Evolutionary conservation across 73 alveolate genomes (phyloP), one percentile per base, ranked within the genome.

Genomic region (Chromera velia): DNA sequence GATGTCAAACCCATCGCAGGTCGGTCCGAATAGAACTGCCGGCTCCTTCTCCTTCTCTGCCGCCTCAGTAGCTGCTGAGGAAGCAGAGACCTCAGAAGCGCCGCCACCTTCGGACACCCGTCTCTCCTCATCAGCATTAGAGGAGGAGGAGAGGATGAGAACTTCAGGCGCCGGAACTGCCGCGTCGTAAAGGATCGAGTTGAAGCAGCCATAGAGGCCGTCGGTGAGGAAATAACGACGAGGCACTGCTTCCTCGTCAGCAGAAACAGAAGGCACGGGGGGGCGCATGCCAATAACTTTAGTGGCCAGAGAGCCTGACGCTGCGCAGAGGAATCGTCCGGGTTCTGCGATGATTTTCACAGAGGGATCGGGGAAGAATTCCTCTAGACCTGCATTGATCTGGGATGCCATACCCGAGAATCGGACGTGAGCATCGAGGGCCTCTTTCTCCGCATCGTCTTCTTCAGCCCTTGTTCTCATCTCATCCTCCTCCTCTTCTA

Each of bases 121-220:
- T n/a, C n/a, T n/a, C n/a, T n/a, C n/a, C n/a, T n/a, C n/a, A n/a
- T n/a, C n/a, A n/a, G n/a, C n/a, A n/a, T n/a, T n/a, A n/a, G n/a
- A n/a, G n/a, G n/a, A n/a, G n/a, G n/a, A n/a, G n/a, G n/a, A n/a
- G n/a, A n/a, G n/a, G n/a, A n/a, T n/a, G 40, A 77, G n/a, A 27
- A 75, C 78, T 28, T 77, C 84, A 0, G 84, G 84, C 4, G 33
- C 32, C 33, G 68, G 78, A 0, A 72, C 24, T 69, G 68, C 84
- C 32, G 66, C 78, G 84, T 77, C 84, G 31, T 77, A 77, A 72
- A 77, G 68, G 73, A 77, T 65, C 78, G 78, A 77, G 78, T 77
- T 77, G 78, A 77, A 77, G 63, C 78, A 77, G 63, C 84, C 84
- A n/a, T 77, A 77, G 73, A 77, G 78, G 77, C 84, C 84, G 65